phyloP scores from a whole-genome alignment of 441 rosid species.

The Erodium texanum region DNA sequence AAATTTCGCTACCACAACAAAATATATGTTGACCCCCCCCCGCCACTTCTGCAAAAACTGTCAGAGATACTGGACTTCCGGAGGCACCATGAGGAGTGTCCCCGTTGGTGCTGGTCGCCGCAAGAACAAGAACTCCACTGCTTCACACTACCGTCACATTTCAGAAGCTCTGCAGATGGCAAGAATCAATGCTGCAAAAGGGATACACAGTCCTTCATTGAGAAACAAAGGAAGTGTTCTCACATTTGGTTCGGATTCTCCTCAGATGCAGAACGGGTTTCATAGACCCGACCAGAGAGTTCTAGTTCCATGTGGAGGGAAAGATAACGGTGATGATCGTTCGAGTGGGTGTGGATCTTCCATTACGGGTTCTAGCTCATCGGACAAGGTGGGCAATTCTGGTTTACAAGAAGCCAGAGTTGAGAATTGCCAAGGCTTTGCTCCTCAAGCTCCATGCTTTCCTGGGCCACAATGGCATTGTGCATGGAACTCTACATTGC shows the following conservation, averaged over 20 bases:
- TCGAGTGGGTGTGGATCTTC: conserved; percentile 16
- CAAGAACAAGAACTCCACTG: conserved; percentile 47
- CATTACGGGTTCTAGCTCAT: conserved; percentile 22
- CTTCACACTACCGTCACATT: conserved; percentile 48
- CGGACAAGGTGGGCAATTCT: conserved; percentile 9
- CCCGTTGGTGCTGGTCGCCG: conserved; percentile 79
- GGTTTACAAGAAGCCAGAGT: background rate
- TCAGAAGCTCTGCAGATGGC: conserved; percentile 49
- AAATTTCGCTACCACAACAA: too few relatives aligned
- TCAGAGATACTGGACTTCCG: conserved; percentile 56
- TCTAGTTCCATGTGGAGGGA: conserved; percentile 3
- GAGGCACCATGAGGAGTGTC: conserved; percentile 56
- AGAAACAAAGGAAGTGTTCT: conserved; percentile 15
- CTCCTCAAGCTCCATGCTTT: conserved; percentile 4
- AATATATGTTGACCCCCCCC: too few relatives aligned
- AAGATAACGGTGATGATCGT: background rate
- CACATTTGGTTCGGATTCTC: conserved; percentile 2
- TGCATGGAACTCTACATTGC: background rate
- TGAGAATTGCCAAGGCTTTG: background rate
- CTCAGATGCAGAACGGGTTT: conserved; percentile 2
- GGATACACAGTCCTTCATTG: conserved; percentile 35
- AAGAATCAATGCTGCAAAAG: conserved; percentile 40
- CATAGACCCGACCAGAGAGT: background rate
- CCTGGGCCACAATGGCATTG: background rate
- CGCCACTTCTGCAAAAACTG: conserved; percentile 67